Conservation (phyloP, 345 rosid genomes). For the thale cress (Arabidopsis thaliana) region DNA sequence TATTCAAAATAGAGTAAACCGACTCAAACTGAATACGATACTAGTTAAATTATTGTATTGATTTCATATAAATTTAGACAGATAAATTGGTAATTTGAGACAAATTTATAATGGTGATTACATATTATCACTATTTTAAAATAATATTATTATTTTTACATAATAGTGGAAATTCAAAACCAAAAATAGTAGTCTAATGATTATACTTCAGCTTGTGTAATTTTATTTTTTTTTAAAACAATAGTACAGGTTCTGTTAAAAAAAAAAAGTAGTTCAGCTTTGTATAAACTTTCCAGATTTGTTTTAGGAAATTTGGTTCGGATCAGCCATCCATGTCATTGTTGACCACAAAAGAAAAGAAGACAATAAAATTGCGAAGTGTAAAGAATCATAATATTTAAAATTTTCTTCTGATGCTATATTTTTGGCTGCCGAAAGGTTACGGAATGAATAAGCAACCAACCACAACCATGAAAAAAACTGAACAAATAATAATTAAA, state of each 20-base stretch:
- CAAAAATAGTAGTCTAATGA: neutral
- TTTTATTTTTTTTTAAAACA: too few relatives aligned
- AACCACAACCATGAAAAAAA: conserved; percentile 7
- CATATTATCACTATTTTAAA: neutral
- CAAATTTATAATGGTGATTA: neutral
- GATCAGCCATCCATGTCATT: neutral
- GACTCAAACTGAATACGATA: too few relatives aligned
- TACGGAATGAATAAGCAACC: conserved; percentile 34
- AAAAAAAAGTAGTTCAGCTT: too few relatives aligned
- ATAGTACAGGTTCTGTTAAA: too few relatives aligned
- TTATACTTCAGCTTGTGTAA: too few relatives aligned
- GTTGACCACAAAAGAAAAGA: neutral
- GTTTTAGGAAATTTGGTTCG: neutral
- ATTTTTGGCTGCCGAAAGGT: conserved; percentile 21
- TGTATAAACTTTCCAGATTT: too few relatives aligned
- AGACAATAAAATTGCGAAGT: neutral
- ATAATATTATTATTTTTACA: too few relatives aligned
- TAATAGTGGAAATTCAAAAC: neutral
- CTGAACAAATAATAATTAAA: neutral
- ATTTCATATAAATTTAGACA: too few relatives aligned
- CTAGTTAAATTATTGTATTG: too few relatives aligned
- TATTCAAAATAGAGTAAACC: too few relatives aligned
- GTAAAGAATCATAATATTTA: neutral
- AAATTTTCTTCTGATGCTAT: neutral
- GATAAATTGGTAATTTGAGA: too few relatives aligned